A percentile compares a stretch with the other conserved stretches of the same genome.
Evolutionary conservation across 2,329 filamentous ascomycete genomes (phyloP).

Genomic region (Alternaria alternata): DNA sequence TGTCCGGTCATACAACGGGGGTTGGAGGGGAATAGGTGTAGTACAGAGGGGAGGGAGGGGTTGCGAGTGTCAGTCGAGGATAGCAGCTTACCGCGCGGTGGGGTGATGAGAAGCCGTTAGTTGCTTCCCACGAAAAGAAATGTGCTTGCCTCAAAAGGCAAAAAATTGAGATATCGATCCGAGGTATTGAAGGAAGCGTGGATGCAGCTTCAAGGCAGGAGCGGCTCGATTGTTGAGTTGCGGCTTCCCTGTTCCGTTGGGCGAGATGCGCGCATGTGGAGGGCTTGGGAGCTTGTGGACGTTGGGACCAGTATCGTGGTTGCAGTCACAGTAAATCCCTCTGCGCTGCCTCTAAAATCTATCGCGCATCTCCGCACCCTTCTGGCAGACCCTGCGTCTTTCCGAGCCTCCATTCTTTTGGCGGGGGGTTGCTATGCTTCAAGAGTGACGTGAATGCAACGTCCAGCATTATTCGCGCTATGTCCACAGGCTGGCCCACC

Average conservation of each 20-base stretch:
- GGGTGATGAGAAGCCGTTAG: neutral
- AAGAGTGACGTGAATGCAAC: constrained; percentile 18
- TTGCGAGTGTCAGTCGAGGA: constrained; percentile 18
- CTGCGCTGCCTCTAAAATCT: neutral
- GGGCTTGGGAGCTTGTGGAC: constrained; percentile 1
- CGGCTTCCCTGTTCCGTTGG: constrained; percentile 22
- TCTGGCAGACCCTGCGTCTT: constrained; percentile 1
- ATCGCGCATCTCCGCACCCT: constrained; percentile 14
- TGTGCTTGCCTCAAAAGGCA: neutral
- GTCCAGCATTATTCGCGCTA: constrained; percentile 8
- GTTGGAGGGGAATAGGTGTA: constrained; percentile 21
- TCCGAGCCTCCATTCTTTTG: constrained; percentile 9
- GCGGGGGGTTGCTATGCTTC: constrained; percentile 5
- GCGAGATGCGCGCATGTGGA: constrained; percentile 9
- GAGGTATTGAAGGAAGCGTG: constrained; percentile 1
- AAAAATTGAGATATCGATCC: neutral
- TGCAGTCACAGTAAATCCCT: neutral
- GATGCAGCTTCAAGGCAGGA: constrained; percentile 13
- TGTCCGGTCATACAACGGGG: constrained; percentile 29
- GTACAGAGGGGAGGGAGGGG: constrained; percentile 26
- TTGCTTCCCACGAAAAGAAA: constrained; percentile 12
- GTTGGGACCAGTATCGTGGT: neutral
- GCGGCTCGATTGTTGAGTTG: constrained; percentile 16
- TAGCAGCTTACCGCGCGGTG: constrained; percentile 13
- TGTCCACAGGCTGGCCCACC: neutral